phyloP scores from a whole-genome alignment of 164 flowering plant species.

The Chimonanthus salicifolius region DNA sequence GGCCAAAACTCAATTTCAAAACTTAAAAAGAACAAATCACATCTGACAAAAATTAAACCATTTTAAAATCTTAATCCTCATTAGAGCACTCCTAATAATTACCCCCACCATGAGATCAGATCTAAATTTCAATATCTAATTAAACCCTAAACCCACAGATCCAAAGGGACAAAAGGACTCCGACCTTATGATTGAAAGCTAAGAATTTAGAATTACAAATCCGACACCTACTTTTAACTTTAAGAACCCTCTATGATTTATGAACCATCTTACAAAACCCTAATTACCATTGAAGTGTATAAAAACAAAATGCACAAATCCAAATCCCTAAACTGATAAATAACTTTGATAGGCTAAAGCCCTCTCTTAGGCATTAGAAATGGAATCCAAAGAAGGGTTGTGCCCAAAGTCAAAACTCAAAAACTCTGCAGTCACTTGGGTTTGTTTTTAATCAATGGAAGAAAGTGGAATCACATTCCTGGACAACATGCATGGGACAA shows the following conservation, averaged over 20 bases:
- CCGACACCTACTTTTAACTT: background rate
- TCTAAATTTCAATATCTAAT: background rate
- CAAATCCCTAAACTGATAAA: too few species aligned
- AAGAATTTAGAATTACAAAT: too few species aligned
- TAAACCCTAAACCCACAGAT: background rate
- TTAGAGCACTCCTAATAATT: background rate
- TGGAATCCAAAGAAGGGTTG: background rate
- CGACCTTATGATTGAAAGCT: background rate
- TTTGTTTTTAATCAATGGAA: background rate
- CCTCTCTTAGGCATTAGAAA: background rate
- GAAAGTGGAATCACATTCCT: background rate
- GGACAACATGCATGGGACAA: background rate
- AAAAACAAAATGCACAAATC: background rate
- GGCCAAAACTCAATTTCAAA: background rate
- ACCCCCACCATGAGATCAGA: background rate
- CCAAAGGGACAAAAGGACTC: background rate
- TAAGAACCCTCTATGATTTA: background rate
- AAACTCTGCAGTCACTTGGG: background rate
- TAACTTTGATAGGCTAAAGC: too few species aligned
- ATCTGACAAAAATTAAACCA: background rate
- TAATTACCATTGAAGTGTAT: background rate
- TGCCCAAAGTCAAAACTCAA: conserved; percentile 3
- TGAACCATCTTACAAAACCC: background rate
- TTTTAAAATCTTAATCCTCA: background rate
- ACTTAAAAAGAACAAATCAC: too few species aligned